These are phyloP conservation scores for Cercospora zeina DNA, from an alignment of 2,329 filamentous ascomycete species.

Conservation along the genomic window DNA sequence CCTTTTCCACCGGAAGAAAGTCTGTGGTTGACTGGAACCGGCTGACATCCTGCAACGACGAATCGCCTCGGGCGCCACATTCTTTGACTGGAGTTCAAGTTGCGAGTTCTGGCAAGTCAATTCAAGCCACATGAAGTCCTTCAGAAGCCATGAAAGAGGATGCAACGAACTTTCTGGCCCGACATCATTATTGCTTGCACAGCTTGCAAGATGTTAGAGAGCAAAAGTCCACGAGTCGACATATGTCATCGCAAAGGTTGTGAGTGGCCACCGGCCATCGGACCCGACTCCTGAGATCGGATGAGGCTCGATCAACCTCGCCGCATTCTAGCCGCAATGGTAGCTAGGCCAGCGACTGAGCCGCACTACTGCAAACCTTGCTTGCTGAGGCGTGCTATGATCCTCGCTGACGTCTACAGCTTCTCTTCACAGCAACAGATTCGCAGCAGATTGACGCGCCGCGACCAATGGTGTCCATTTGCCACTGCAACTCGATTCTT, in stretches of 20 bases:
- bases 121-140: no score
- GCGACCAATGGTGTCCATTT: background rate
- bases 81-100: no score
- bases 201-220: background rate
- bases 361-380: constrained; percentile 13
- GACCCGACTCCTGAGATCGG: constrained; percentile 14
- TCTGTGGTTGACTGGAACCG: background rate
- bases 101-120: no score
- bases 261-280: constrained; percentile 1
- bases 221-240: background rate
- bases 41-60: no score
- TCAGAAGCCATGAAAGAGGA: no score
- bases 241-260: background rate
- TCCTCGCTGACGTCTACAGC: constrained; percentile 12
- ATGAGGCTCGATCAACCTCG: constrained; percentile 5
- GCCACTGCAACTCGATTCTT: background rate
- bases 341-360: constrained; percentile 7
- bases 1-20: background rate
- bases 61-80: no score
- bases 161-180: no score
- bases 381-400: constrained; percentile 6
- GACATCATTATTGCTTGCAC: no score
- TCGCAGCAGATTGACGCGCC: background rate
- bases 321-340: background rate
- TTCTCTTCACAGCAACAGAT: constrained; percentile 3